Evolutionary conservation across 768 basidiomycete species (phyloP), one percentile per base, ranked within the genome.

Genomic region (Auricularia sp.): DNA sequence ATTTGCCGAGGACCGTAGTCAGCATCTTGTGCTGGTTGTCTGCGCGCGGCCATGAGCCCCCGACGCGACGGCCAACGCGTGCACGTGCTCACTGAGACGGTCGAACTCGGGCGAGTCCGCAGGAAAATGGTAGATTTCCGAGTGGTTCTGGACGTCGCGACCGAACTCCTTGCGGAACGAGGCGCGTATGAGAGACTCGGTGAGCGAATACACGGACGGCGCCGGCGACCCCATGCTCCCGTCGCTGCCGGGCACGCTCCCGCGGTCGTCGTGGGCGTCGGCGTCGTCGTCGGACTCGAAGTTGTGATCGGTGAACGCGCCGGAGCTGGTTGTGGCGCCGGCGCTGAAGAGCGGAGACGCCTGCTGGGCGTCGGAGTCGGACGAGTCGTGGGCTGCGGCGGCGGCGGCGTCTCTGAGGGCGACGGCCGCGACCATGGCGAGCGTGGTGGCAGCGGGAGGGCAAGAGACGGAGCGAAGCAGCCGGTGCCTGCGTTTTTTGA

Each of bases 1-100:
- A 92, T 70, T 83, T 85, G 63, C 88, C 89, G 77, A 89, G 80
- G 39, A 85, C 71, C 62, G 82, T 80, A 64, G 79, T 80, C 64
- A 92, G 85, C 77, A 90, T 81, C 1, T 72, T 64, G 69, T 92
- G 84, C 70, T 91, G 90, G 66, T 82, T 80, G 66, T 87, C 90
- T 91, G 42, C 44, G 63, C 16, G 61, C 11, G 63, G 68, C 71
- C 68, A 47, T 33, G 63, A 56, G 47, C 62, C 11, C 29, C 24
- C 8, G 16, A 24, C 56, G 18, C 6, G 16, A 33, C 56, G 18
- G 47, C 33, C 44, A 36, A 64, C 29, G 29, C 29, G 29, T 29
- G 29, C 29, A 21, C 54, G 35, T 21, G 75, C 83, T 58, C 67
- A 89, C 89, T 81, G 44, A 90, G 81, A 65, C 89, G 82, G 37